phyloP scores from a whole-genome alignment of 2,329 filamentous ascomycete genomes.

The Alternaria incomplexa region DNA sequence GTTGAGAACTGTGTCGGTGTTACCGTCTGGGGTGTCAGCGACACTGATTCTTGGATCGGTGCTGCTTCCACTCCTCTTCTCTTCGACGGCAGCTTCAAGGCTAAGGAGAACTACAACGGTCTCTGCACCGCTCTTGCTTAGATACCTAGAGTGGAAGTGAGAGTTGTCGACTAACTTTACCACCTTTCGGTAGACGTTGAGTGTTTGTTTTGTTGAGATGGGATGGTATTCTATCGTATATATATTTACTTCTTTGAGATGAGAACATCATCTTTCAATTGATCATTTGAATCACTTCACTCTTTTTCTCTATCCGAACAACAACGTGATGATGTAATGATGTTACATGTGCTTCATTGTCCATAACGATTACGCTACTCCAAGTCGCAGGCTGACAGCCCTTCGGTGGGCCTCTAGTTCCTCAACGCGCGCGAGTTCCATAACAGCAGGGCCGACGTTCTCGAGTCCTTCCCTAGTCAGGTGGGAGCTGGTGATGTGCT shows the following conservation, averaged over 20 bases:
- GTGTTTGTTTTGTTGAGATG: not conserved
- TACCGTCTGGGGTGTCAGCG: constrained; percentile 64
- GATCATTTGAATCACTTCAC: not conserved
- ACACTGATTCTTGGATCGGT: constrained; percentile 53
- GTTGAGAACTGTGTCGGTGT: constrained; percentile 68
- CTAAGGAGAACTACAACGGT: constrained; percentile 50
- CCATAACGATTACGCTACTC: constrained; percentile 23
- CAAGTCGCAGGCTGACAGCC: constrained; percentile 70
- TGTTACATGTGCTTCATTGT: not conserved
- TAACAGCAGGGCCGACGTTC: constrained; percentile 87
- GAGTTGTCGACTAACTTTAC: not conserved
- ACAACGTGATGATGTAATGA: not conserved
- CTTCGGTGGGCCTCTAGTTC: constrained; percentile 90
- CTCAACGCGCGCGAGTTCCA: constrained; percentile 93
- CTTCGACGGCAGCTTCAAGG: constrained; percentile 50
- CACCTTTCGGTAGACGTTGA: not conserved
- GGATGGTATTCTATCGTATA: not conserved
- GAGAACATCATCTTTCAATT: not conserved
- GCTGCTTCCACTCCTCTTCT: constrained; percentile 47
- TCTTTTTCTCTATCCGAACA: not conserved
- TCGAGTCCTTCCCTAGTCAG: constrained; percentile 82
- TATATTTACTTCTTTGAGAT: not conserved
- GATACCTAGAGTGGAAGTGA: not conserved
- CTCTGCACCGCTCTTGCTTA: constrained; percentile 24
- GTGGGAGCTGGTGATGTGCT: constrained; percentile 96